Percentiles rank a stretch among this genome's conserved stretches.
These are phyloP conservation scores for Gossypium rotundifolium DNA, from an alignment of 345 rosid species.

Conservation along the genomic window DNA sequence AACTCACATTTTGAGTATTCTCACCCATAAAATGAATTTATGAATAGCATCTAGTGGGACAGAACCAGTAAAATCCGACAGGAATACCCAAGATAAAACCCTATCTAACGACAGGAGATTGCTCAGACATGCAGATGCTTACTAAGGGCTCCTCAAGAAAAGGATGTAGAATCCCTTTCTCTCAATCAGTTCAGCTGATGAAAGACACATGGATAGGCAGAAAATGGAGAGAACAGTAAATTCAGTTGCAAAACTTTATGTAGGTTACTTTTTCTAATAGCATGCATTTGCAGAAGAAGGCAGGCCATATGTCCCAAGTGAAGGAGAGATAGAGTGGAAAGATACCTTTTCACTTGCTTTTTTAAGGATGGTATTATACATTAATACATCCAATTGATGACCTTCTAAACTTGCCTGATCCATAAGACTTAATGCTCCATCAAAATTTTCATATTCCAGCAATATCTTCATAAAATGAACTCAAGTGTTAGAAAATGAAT, in stretches of 20 bases:
- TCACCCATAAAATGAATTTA: background rate
- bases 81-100: background rate
- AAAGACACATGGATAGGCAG: background rate
- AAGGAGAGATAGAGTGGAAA: background rate
- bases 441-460: constrained; percentile 40
- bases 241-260: background rate
- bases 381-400: constrained; percentile 38
- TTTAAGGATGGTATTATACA: constrained; percentile 59
- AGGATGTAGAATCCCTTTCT: background rate
- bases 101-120: background rate
- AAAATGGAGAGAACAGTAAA: background rate
- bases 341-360: constrained; percentile 49
- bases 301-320: background rate
- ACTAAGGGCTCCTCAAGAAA: background rate
- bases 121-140: background rate
- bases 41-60: background rate
- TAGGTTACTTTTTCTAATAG: too few relatives aligned
- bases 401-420: constrained; percentile 46
- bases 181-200: background rate
- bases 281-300: background rate
- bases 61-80: background rate
- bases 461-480: constrained; percentile 35
- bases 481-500: constrained; percentile 8
- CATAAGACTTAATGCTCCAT: constrained; percentile 51
- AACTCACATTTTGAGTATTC: background rate